Base-by-base conservation (phyloP, 2,329 filamentous ascomycete species). In the Magnaporthiopsis poae region DNA sequence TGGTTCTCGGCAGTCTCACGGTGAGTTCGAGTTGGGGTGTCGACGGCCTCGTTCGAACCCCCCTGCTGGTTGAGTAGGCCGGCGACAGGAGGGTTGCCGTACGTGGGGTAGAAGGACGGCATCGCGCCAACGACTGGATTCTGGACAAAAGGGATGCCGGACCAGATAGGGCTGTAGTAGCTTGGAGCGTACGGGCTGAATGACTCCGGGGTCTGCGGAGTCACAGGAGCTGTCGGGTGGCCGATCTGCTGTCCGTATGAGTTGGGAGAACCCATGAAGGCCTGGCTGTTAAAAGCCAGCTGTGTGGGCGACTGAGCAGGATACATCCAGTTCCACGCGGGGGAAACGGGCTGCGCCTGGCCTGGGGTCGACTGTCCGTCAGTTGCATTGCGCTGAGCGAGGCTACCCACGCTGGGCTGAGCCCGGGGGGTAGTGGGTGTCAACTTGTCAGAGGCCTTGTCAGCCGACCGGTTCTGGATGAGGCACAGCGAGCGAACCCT, bases 181-280 rank as follows among this genome's bases (percentile, higher is more conserved):
- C 59, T 59, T 31, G 65, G 31, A 60, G 18, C 18, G 21, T 66
- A 66, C 5, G 61, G 65, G 9, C 31, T 39, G n/a, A 63, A 59
- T n/a, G 65, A 36, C 21, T 56, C 61, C 12, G 65, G 46, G 7
- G 65, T 60, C 65, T 66, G 65, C 5, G 65, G 65, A 18, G 64
- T 65, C 13, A 65, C 25, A 2, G 64, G 64, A n/a, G 33, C 39
- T 11, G 31, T 25, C 8, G 27, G 46, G n/a, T 39, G 33, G 27
- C n/a, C 56, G 4, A 61, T 31, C 33, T 65, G 64, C 2, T 35
- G 13, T 39, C 64, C 64, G 13, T 61, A 65, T 31, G 64, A 56
- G 11, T 59, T 29, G 5, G 59, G 21, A 1, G 56, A 25, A 13
- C 29, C 56, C 11, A 61, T 29, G 21, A 36, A 65, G 64, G 35